Evolutionary conservation across 495 filamentous ascomycete species (phyloP).

Genomic region (Talaromyces trachyspermus): DNA sequence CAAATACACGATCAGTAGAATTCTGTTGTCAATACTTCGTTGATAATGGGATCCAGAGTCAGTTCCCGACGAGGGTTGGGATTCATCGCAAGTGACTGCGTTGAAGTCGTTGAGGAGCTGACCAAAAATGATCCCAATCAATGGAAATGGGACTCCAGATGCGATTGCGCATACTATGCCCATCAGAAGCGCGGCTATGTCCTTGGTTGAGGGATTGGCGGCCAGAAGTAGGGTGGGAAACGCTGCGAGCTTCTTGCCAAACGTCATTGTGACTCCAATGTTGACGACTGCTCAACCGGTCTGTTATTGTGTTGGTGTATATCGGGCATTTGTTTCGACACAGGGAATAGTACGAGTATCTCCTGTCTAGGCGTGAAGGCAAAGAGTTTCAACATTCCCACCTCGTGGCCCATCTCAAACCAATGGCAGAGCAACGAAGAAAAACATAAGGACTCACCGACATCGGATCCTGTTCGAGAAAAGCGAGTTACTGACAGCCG

Average conservation of each 20-base stretch:
- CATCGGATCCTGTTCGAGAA: too few relatives aligned
- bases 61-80: too few relatives aligned
- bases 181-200: conserved; percentile 40
- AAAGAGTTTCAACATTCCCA: too few relatives aligned
- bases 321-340: too few relatives aligned
- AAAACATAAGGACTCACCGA: too few relatives aligned
- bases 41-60: conserved; percentile 17
- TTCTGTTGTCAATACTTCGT: conserved; percentile 43
- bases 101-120: conserved; percentile 62
- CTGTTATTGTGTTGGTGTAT: too few relatives aligned
- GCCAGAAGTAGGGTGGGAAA: conserved; percentile 38
- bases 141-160: conserved; percentile 59
- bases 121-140: conserved; percentile 63
- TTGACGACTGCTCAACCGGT: too few relatives aligned
- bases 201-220: conserved; percentile 29
- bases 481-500: too few relatives aligned
- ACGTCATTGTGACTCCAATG: conserved; percentile 18
- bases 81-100: conserved; percentile 41
- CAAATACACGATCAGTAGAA: conserved; percentile 56
- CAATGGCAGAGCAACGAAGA: too few relatives aligned
- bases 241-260: conserved; percentile 27
- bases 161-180: conserved; percentile 49
- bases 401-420: too few relatives aligned
- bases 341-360: too few relatives aligned
- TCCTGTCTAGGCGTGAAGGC: too few relatives aligned